Evolutionary conservation across 2,329 filamentous ascomycete genomes (phyloP).

Genomic region (Penicillium sp.): DNA sequence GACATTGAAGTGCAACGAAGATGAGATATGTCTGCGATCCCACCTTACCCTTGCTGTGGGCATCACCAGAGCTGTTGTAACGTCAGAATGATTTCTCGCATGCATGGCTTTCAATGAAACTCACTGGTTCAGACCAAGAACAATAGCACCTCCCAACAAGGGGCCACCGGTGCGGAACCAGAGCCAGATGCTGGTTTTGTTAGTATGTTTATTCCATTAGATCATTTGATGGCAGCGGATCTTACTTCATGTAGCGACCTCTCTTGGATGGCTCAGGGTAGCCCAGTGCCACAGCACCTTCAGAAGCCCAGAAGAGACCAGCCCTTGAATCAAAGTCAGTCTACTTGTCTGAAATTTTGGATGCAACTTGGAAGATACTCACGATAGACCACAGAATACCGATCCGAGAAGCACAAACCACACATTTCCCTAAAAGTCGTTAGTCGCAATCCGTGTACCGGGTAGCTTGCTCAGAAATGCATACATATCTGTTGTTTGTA

Average conservation of each 20-base stretch:
- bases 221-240: neutral
- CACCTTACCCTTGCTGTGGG: slow-evolving; percentile 28
- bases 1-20: slow-evolving; percentile 45
- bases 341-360: accelerated
- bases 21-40: slow-evolving; percentile 44
- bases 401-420: slow-evolving; percentile 56
- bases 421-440: slow-evolving; percentile 44
- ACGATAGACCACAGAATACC: slow-evolving; percentile 50
- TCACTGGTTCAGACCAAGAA: slow-evolving; percentile 48
- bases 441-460: neutral
- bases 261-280: slow-evolving; percentile 52
- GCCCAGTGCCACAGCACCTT: slow-evolving; percentile 53
- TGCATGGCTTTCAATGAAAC: neutral
- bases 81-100: neutral
- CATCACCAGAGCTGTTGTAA: slow-evolving; percentile 7
- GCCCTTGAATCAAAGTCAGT: slow-evolving; percentile 28
- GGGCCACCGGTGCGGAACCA: slow-evolving; percentile 56
- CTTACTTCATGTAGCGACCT: slow-evolving; percentile 49
- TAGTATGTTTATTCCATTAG: neutral
- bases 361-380: slow-evolving; percentile 10
- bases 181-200: slow-evolving; percentile 41
- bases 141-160: slow-evolving; percentile 51
- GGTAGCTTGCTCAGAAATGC: neutral
- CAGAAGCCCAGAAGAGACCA: slow-evolving; percentile 55
- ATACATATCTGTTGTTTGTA: slow-evolving; percentile 37